Evolutionary conservation across 257 asterid genomes (phyloP), one percentile per base, ranked within the genome.

Genomic region (Haberlea rhodopensis): DNA sequence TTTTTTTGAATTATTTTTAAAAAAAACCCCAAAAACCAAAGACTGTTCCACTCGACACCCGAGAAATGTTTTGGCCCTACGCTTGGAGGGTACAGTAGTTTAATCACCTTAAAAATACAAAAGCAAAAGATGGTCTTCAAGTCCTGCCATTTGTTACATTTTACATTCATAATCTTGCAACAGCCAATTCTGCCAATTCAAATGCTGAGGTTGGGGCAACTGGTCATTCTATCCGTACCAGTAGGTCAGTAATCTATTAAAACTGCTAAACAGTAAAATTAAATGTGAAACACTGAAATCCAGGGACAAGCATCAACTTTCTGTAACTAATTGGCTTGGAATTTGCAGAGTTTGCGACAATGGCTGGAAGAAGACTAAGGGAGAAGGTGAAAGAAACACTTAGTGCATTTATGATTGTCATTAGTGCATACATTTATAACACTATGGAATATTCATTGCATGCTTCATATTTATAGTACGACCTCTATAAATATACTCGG

Each of bases 281-380:
- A 34, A 22, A 37, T 11, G n/a, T n/a, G n/a, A n/a, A n/a, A n/a
- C n/a, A n/a, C n/a, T n/a, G 5, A 5, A 37, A 37, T 37, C 46
- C 46, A n/a, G 46, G 11, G 46, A 5, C 11, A 32, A 32, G 10
- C 7, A 49, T 3, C 45, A 53, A 13, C 15, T 53, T 3, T 4
- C 11, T 11, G 4, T 22, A 18, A 34, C n/a, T n/a, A n/a, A n/a
- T n/a, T 26, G 46, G 1, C 10, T n/a, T n/a, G n/a, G 19, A 16
- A 16, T 55, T 20, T 22, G 21, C 84, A 85, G 88, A 85, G 65
- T 85, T 85, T 64, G 82, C 91, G 49, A 82, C 91, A 43, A 85
- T 85, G 88, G 86, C 88, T 8, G 88, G 91, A 4, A 71, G 91
- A 63, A 49, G 91, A 58, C 66, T 82, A n/a, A 75, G 88, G 43